These are phyloP conservation scores for Cladosporium sp. DNA, from an alignment of 2,329 filamentous ascomycete species.

Conservation along the genomic window DNA sequence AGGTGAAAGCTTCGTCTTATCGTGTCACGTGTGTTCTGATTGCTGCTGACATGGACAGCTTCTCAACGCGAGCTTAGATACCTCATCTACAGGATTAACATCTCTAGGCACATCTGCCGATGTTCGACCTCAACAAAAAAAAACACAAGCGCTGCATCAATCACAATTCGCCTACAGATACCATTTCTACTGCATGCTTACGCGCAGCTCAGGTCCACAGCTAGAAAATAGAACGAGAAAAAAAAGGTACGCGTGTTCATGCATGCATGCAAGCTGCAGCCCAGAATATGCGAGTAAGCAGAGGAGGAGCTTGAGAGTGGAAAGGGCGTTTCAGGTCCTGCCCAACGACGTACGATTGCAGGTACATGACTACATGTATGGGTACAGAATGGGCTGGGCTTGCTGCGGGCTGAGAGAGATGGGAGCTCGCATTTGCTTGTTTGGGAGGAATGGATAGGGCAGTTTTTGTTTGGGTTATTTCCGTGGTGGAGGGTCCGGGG, in stretches of 20 bases:
- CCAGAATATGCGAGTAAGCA: neutral
- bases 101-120: neutral
- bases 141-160: neutral
- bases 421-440: conserved; percentile 1
- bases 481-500: neutral
- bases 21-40: neutral
- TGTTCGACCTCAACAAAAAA: neutral
- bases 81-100: too few species aligned
- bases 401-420: neutral
- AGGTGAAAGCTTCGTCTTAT: neutral
- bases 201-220: neutral
- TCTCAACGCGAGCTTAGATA: too few species aligned
- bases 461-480: neutral
- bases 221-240: neutral
- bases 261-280: neutral
- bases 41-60: neutral
- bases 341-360: neutral
- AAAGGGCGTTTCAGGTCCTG: neutral
- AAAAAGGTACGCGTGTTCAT: neutral
- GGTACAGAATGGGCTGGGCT: neutral
- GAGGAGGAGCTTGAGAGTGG: neutral
- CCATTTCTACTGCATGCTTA: neutral
- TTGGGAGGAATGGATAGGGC: neutral
- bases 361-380: neutral
- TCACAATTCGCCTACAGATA: neutral